These are phyloP conservation scores for Sicyos edulis DNA, from an alignment of 306 rosid species.

Conservation along the genomic window DNA sequence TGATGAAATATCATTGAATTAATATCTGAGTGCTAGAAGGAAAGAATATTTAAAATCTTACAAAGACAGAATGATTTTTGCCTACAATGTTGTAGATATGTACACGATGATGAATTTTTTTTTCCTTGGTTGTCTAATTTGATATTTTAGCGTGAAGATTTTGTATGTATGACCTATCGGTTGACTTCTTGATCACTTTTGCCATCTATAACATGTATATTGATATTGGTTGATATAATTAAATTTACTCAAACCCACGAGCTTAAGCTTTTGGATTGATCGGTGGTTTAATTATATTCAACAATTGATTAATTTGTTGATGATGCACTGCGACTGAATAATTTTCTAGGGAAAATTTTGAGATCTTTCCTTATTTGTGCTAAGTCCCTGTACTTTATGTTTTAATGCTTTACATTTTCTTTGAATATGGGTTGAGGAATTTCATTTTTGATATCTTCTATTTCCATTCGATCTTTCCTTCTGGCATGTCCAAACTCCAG, in stretches of 20 bases:
- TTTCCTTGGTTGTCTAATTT: background rate
- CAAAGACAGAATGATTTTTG: background rate
- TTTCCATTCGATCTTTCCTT: conserved; percentile 72
- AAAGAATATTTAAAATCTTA: background rate
- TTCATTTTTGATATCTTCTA: conserved; percentile 11
- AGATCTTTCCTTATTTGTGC: background rate
- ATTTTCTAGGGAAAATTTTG: background rate
- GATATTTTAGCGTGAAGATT: background rate
- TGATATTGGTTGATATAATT: no score
- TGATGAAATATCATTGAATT: background rate
- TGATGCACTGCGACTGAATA: background rate
- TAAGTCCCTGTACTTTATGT: background rate
- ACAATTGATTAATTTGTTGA: conserved; percentile 9
- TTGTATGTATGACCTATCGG: background rate
- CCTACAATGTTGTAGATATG: background rate
- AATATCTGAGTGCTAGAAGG: background rate
- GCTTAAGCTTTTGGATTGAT: no score
- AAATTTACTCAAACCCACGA: no score
- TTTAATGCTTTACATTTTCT: background rate
- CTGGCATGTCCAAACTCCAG: conserved; percentile 77
- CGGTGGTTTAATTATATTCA: no score
- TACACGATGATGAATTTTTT: background rate
- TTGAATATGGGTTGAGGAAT: background rate
- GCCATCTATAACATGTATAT: background rate
- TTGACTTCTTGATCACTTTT: background rate